Evolutionary conservation across 768 basidiomycete genomes (phyloP), one percentile per base, ranked within the genome.

Genomic region (Phlegmacium glaucopus): DNA sequence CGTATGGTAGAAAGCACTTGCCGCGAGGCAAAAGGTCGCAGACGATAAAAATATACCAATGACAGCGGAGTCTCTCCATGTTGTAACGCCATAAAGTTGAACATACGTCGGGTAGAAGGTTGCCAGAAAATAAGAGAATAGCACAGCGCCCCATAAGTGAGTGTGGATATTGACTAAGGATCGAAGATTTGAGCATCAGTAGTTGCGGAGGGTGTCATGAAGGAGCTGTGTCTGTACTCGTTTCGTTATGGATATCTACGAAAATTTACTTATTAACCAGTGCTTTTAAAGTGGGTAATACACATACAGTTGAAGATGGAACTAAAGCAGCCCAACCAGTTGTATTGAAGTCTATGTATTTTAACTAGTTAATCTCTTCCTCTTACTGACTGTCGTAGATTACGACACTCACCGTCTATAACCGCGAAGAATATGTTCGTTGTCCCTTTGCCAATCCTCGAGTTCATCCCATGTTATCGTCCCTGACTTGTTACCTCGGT

Each of bases 91-190:
- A 51, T 85, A 76, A 17, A 68, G 62, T 25, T 66, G 65, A 44
- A 86, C 65, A 56, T 85, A 72, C 38, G 67, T 68, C 17, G 72
- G 64, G 48, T 76, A 75, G 53, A 83, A 79, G 4, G 79, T 80
- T 34, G 61, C 57, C 29, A 85, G 68, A 44, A 87, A 65, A 61
- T 74, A 73, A 12, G 68, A 57, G 60, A 89, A 90, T 18, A 88
- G 57, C 4, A 79, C 59, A 27, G 84, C 80, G 22, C 82, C 87
- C 70, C 81, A 77, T 7, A 92, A 70, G 61, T 94, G 92, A 49
- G 77, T 86, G 65, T 91, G 87, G 39, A 94, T 90, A 66, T 94
- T 94, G 47, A 94, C 90, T 89, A 49, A 11, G 22, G 34, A 54
- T 46, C 29, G 44, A 52, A 38, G 40, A 28, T 45, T 44, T 39